Evolutionary conservation across 345 rosid species (phyloP).

Genomic region (Rubroshorea leprosula): DNA sequence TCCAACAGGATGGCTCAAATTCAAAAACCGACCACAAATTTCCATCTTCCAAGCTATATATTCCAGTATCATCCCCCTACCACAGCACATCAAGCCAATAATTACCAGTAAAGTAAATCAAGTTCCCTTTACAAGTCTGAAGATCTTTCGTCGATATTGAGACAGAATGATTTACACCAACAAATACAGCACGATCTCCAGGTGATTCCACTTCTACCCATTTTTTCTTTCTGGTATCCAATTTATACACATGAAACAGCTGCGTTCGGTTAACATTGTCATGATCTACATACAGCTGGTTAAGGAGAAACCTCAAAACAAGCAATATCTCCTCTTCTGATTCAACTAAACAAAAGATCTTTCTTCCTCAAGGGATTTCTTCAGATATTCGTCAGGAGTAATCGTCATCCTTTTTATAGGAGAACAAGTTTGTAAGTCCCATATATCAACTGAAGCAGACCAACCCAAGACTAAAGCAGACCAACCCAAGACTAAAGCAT

Average conservation of each 20-base stretch:
- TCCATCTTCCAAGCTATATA: neutral
- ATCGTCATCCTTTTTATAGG: neutral
- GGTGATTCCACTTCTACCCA: neutral
- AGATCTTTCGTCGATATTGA: neutral
- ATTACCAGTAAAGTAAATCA: neutral
- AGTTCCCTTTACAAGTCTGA: neutral
- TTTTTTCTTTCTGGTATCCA: neutral
- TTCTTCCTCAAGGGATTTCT: neutral
- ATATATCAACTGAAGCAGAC: too few relatives aligned
- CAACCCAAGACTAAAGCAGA: too few relatives aligned
- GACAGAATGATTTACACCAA: neutral
- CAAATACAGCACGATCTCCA: neutral
- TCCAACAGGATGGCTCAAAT: too few relatives aligned
- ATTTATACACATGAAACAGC: neutral
- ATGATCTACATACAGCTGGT: neutral
- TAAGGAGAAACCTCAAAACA: neutral
- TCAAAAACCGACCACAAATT: too few relatives aligned
- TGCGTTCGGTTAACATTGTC: neutral
- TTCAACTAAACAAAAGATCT: neutral
- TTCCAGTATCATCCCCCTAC: neutral
- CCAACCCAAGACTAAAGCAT: neutral
- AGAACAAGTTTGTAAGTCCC: neutral
- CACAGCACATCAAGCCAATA: neutral
- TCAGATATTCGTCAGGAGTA: neutral
- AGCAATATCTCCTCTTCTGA: neutral